A percentile compares a stretch with the other conserved stretches of the same genome.
These are phyloP conservation scores for Radiomyces spectabilis DNA, from an alignment of 192 early-diverging fungal species.

Conservation along the genomic window DNA sequence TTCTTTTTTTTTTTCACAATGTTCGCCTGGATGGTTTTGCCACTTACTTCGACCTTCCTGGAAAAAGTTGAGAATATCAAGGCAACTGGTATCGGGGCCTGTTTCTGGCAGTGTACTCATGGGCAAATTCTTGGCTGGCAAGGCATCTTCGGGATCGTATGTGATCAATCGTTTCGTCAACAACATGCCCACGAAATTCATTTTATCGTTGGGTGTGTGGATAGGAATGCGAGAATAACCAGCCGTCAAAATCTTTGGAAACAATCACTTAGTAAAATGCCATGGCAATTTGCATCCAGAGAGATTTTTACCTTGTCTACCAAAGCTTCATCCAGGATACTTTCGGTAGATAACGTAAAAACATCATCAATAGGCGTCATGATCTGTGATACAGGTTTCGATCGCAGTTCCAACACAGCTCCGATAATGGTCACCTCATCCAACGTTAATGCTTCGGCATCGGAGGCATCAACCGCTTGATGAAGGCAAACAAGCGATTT, in stretches of 20 bases:
- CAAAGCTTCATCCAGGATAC: slow-evolving; percentile 47
- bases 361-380: slow-evolving; percentile 69
- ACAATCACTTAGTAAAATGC: not conserved
- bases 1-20: no score
- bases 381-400: slow-evolving; percentile 56
- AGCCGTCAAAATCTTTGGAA: slow-evolving; percentile 50
- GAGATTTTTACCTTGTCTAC: slow-evolving; percentile 32
- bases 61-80: slow-evolving; percentile 78
- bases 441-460: slow-evolving; percentile 58
- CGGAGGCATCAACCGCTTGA: slow-evolving; percentile 44
- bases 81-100: slow-evolving; percentile 47
- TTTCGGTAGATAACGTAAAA: slow-evolving; percentile 57
- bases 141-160: slow-evolving; percentile 62
- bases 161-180: slow-evolving; percentile 70
- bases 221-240: slow-evolving; percentile 79
- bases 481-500: slow-evolving; percentile 75
- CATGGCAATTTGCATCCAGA: not conserved
- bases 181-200: slow-evolving; percentile 69
- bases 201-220: slow-evolving; percentile 46
- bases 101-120: slow-evolving; percentile 46
- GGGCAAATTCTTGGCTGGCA: slow-evolving; percentile 53
- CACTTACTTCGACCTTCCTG: slow-evolving; percentile 54
- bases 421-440: slow-evolving; percentile 80
- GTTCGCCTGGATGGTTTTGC: not conserved
- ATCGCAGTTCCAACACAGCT: slow-evolving; percentile 68